A percentile compares a stretch with the other conserved stretches of the same genome.
These are phyloP conservation scores for Copromyces sp. DNA, from an alignment of 495 filamentous ascomycete genomes.

Conservation along the genomic window DNA sequence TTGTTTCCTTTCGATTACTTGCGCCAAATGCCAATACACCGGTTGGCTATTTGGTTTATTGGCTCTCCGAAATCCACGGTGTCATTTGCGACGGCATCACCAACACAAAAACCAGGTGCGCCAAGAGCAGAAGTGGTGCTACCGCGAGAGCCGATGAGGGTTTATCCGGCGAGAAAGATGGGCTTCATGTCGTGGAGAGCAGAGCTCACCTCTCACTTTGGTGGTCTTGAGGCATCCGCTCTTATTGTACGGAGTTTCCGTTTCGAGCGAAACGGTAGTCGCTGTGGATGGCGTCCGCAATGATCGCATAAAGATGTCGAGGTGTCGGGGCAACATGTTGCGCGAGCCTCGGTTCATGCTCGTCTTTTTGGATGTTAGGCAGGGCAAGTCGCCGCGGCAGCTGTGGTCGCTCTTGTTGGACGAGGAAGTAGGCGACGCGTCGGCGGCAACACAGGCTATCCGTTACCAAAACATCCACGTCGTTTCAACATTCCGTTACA, in stretches of 20 bases:
- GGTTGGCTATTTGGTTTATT: constrained; percentile 28
- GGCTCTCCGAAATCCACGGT: constrained; percentile 20
- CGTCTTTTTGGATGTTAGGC: constrained; percentile 17
- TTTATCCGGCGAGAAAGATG: constrained; percentile 10
- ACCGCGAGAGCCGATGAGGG: constrained; percentile 6
- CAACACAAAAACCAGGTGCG: constrained; percentile 20
- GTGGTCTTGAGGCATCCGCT: constrained; percentile 19
- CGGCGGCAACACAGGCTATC: constrained; percentile 1
- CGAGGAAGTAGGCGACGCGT: constrained; percentile 10
- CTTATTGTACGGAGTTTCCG: constrained; percentile 20
- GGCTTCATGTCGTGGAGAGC: constrained; percentile 18
- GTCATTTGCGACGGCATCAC: constrained; percentile 16
- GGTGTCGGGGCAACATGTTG: background rate
- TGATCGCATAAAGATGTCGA: constrained; percentile 13
- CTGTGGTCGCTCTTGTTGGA: constrained; percentile 6
- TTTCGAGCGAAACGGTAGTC: constrained; percentile 8
- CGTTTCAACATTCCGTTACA: constrained; percentile 18
- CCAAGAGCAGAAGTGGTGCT: constrained; percentile 8
- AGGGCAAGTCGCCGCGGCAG: background rate
- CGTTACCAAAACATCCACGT: constrained; percentile 15
- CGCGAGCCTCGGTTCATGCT: constrained; percentile 18
- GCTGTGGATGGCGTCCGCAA: constrained; percentile 16
- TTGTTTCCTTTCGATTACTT: constrained; percentile 18
- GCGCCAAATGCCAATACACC: constrained; percentile 3
- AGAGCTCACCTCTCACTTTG: constrained; percentile 23